phyloP scores from a whole-genome alignment of 495 filamentous ascomycete genomes.

The Neurospora pannonica region DNA sequence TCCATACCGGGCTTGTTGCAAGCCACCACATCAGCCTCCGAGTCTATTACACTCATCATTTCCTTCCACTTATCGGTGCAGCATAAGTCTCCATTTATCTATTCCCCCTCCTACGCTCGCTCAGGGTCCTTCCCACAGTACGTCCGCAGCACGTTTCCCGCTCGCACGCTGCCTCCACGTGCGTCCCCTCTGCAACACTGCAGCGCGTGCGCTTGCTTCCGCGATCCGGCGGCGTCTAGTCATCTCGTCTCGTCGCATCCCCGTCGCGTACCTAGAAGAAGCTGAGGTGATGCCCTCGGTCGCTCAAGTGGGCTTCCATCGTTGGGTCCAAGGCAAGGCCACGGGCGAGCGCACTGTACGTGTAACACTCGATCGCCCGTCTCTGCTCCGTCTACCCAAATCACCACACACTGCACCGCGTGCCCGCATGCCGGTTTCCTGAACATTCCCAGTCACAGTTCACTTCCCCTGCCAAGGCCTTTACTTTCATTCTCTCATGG shows the following conservation, averaged over 20 bases:
- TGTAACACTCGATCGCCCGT: not conserved
- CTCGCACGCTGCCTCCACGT: not conserved
- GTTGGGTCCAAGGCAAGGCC: not conserved
- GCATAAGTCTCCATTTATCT: not conserved
- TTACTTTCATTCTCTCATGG: not conserved
- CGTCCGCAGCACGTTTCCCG: not conserved
- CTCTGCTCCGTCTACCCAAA: not conserved
- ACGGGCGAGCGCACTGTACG: not conserved
- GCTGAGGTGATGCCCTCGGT: not conserved
- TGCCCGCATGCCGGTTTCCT: not conserved
- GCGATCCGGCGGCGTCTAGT: not conserved
- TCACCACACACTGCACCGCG: not conserved
- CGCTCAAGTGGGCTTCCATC: not conserved
- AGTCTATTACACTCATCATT: not conserved
- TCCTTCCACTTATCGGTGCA: not conserved
- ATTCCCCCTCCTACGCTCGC: not conserved
- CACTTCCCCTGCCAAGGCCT: not conserved
- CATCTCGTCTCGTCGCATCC: not conserved
- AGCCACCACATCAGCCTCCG: not conserved
- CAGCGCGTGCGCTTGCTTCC: not conserved
- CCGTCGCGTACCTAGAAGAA: not conserved
- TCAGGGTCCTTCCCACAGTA: not conserved
- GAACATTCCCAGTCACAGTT: not conserved
- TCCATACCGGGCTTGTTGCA: not conserved
- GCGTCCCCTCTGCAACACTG: not conserved